phyloP scores from a whole-genome alignment of 73 alveolate genomes.

The Tetrahymena elliotti region DNA sequence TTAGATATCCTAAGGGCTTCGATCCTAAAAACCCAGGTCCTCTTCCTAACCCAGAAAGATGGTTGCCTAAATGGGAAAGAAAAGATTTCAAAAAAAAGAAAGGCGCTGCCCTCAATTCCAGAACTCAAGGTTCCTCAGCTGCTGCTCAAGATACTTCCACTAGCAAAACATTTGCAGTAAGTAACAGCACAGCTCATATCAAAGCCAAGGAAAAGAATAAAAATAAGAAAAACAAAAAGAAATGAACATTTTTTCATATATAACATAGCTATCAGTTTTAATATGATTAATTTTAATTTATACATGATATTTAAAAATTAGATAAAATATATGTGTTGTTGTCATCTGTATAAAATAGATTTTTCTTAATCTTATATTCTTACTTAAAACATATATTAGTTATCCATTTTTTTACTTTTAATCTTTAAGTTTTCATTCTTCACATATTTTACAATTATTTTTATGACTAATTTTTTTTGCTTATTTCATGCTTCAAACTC shows the following conservation, averaged over 20 bases:
- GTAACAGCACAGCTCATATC: neutral
- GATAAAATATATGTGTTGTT: neutral
- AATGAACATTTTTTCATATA: neutral
- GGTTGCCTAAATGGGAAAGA: constrained; percentile 79
- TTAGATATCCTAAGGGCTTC: constrained; percentile 75
- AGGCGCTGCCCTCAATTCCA: neutral
- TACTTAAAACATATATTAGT: neutral
- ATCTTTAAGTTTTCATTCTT: too few species aligned
- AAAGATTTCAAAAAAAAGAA: constrained; percentile 52
- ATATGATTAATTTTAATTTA: too few species aligned
- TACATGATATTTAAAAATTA: neutral
- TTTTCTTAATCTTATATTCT: neutral
- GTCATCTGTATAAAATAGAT: neutral
- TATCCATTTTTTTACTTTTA: too few species aligned
- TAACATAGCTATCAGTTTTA: too few species aligned
- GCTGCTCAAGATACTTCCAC: constrained; percentile 37
- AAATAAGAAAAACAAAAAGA: neutral
- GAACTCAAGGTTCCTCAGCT: constrained; percentile 35
- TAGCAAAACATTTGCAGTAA: neutral
- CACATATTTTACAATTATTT: too few species aligned
- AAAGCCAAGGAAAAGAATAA: neutral
- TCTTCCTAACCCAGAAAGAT: constrained; percentile 79
- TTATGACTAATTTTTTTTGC: too few species aligned
- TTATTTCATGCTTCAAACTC: too few species aligned
- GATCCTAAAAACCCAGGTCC: constrained; percentile 84